Percentiles rank a stretch among this genome's conserved stretches.
Evolutionary conservation across 2,329 filamentous ascomycete species (phyloP).

Genomic region (Endocalyx cinctus): DNA sequence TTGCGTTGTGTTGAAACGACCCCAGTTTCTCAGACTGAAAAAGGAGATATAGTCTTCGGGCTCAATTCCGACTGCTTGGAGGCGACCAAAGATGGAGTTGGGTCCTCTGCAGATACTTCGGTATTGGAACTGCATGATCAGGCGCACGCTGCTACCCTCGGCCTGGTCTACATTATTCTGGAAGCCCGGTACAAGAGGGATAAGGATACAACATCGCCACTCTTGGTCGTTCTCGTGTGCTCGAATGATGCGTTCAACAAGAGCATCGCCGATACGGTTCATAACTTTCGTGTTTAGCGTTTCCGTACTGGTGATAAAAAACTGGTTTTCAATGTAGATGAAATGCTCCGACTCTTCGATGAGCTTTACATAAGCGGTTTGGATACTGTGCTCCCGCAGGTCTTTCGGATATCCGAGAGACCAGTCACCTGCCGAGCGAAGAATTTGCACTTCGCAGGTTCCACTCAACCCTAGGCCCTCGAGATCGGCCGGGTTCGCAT

Average conservation of each 20-base stretch:
- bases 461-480: conserved; percentile 84
- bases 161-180: conserved; percentile 93
- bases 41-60: conserved; percentile 95
- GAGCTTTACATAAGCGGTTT: conserved; percentile 90
- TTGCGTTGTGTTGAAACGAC: conserved; percentile 77
- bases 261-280: conserved; percentile 89
- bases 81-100: conserved; percentile 82
- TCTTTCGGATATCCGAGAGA: conserved; percentile 73
- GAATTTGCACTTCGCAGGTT: conserved; percentile 93
- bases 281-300: conserved; percentile 82
- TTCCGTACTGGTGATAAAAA: conserved; percentile 91
- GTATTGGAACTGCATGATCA: conserved; percentile 97
- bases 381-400: conserved; percentile 87
- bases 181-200: conserved; percentile 97
- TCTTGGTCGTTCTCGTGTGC: conserved; percentile 80
- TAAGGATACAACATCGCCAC: conserved; percentile 86
- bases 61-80: conserved; percentile 76
- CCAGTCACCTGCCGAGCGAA: conserved; percentile 87
- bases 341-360: conserved; percentile 96
- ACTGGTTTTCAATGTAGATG: conserved; percentile 98
- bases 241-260: conserved; percentile 85
- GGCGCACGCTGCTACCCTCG: conserved; percentile 86
- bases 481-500: conserved; percentile 81
- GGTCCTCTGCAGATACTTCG: conserved; percentile 93
- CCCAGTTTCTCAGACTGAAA: conserved; percentile 89